These are phyloP conservation scores for Crucihimalaya himalaica DNA, from an alignment of 345 rosid genomes.

Conservation along the genomic window DNA sequence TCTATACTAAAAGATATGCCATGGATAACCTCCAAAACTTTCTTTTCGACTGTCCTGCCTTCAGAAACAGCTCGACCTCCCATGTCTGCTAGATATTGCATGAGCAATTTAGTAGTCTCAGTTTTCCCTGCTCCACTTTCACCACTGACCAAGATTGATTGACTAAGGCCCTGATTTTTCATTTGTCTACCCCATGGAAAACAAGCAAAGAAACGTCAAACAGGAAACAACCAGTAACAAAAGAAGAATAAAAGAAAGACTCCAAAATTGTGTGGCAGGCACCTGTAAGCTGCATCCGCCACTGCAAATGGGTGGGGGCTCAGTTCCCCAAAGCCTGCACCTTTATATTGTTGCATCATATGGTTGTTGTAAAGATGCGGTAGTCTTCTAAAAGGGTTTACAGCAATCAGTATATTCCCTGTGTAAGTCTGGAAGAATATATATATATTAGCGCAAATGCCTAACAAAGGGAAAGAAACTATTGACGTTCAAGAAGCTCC, in stretches of 20 bases:
- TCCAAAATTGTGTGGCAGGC: constrained; percentile 14
- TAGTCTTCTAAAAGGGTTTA: constrained; percentile 87
- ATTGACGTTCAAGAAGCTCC: constrained; percentile 18
- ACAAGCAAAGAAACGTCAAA: constrained; percentile 24
- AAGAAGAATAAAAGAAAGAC: constrained; percentile 5
- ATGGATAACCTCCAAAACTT: constrained; percentile 86
- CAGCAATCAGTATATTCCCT: constrained; percentile 95
- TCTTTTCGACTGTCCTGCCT: constrained; percentile 92
- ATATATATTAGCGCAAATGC: constrained; percentile 14
- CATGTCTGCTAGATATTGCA: constrained; percentile 98
- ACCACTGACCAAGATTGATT: constrained; percentile 96
- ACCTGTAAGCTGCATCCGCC: constrained; percentile 98
- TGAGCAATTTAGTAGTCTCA: constrained; percentile 92
- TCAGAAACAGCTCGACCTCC: constrained; percentile 98
- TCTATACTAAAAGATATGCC: constrained; percentile 10
- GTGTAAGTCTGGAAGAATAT: constrained; percentile 73
- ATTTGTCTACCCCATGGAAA: constrained; percentile 56
- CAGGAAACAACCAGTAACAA: constrained; percentile 19
- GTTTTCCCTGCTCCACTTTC: constrained; percentile 99
- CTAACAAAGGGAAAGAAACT: constrained; percentile 13
- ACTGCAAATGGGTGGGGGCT: constrained; percentile 99
- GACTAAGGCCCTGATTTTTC: constrained; percentile 84
- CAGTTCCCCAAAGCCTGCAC: constrained; percentile 92
- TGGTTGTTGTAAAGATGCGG: constrained; percentile 91
- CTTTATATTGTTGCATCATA: constrained; percentile 98